Evolutionary conservation across 83 land plant species (phyloP).

Genomic region (Thuja plicata): DNA sequence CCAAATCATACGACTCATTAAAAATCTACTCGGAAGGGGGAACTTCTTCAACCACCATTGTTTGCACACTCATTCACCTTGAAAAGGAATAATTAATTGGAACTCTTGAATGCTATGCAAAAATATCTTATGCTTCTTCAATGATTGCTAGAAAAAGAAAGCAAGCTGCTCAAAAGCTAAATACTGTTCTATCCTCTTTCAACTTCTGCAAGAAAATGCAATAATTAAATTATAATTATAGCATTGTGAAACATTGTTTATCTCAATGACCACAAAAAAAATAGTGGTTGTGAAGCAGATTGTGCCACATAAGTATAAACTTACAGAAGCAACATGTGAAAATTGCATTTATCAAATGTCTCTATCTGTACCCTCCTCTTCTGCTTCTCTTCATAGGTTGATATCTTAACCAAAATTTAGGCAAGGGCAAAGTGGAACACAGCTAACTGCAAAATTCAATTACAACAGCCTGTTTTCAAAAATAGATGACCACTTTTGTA

Average conservation of each 20-base stretch:
- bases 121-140: neutral
- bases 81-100: neutral
- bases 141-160: neutral
- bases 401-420: neutral
- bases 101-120: neutral
- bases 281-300: too few species aligned
- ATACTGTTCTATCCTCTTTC: neutral
- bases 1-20: neutral
- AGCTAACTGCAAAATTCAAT: neutral
- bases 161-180: neutral
- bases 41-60: neutral
- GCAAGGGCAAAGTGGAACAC: neutral
- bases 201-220: neutral
- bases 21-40: neutral
- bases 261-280: constrained; percentile 1
- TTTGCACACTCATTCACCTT: neutral
- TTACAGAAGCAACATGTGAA: constrained; percentile 5
- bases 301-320: constrained; percentile 3
- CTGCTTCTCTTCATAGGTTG: neutral
- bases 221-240: neutral
- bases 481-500: neutral
- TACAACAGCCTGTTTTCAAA: neutral
- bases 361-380: neutral
- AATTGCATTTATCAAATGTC: neutral
- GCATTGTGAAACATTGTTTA: neutral